Evolutionary conservation across 2,329 filamentous ascomycete genomes (phyloP).

Genomic region (Exutisphaerella laricina): DNA sequence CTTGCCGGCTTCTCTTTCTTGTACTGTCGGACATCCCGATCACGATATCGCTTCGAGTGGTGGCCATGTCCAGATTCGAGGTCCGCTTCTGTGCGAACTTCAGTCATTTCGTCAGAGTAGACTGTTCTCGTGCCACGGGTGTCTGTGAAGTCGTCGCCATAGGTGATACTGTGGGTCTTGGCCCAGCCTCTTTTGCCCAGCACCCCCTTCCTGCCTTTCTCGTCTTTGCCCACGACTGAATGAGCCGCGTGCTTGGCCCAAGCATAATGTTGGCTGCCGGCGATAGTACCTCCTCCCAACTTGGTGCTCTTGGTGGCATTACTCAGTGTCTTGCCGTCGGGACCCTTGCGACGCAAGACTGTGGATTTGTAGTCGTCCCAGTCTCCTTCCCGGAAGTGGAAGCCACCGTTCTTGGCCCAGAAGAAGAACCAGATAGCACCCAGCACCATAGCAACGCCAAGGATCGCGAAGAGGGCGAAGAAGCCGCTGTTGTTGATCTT

Average conservation of each 20-base stretch:
- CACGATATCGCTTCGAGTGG: constrained; percentile 49
- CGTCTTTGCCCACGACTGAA: constrained; percentile 41
- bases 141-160: constrained; percentile 40
- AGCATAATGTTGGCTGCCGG: constrained; percentile 56
- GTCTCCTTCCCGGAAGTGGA: constrained; percentile 75
- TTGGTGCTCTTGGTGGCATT: constrained; percentile 77
- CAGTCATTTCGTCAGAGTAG: constrained; percentile 30
- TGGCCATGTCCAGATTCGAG: constrained; percentile 20
- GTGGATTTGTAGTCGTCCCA: constrained; percentile 99
- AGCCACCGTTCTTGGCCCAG: constrained; percentile 94
- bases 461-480: constrained; percentile 78
- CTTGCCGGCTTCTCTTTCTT: constrained; percentile 78
- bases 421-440: constrained; percentile 95
- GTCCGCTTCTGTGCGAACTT: constrained; percentile 25
- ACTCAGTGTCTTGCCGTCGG: constrained; percentile 78
- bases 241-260: constrained; percentile 34
- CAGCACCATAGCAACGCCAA: constrained; percentile 70
- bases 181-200: constrained; percentile 36
- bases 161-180: constrained; percentile 39
- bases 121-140: constrained; percentile 27
- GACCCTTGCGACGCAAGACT: constrained; percentile 79
- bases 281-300: constrained; percentile 74
- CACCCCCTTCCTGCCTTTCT: constrained; percentile 39
- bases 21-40: constrained; percentile 69
- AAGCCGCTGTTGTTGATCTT: constrained; percentile 54